Evolutionary conservation across 495 filamentous ascomycete genomes (phyloP).

Genomic region (Penicillium diatomitis): DNA sequence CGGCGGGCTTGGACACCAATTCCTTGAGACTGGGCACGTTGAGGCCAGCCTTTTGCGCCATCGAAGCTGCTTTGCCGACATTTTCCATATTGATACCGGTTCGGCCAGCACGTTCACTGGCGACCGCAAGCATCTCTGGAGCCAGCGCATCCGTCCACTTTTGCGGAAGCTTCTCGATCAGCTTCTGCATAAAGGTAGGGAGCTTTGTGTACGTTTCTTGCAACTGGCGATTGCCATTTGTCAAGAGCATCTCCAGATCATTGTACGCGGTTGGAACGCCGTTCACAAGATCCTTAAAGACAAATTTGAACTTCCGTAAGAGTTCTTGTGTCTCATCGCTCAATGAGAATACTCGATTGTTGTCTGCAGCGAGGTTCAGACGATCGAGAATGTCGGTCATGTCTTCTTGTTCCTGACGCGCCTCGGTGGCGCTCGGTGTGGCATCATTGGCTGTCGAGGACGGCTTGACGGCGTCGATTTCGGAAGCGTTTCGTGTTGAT

Average conservation of each 20-base stretch:
- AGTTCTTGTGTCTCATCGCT: slow-evolving; percentile 72
- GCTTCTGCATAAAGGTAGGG: slow-evolving; percentile 73
- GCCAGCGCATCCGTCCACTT: slow-evolving; percentile 66
- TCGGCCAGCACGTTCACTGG: slow-evolving; percentile 57
- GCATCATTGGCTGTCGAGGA: slow-evolving; percentile 7
- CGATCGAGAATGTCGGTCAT: slow-evolving; percentile 67
- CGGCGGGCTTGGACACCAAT: slow-evolving; percentile 76
- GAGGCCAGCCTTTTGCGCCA: slow-evolving; percentile 42
- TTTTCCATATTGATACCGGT: slow-evolving; percentile 54
- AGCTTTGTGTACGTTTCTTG: slow-evolving; percentile 67
- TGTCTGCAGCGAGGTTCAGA: slow-evolving; percentile 66
- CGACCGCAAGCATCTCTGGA: slow-evolving; percentile 71
- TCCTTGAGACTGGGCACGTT: slow-evolving; percentile 60
- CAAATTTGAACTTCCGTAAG: slow-evolving; percentile 70
- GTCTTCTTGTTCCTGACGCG: slow-evolving; percentile 60
- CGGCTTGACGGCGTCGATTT: slow-evolving; percentile 2
- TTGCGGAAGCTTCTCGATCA: slow-evolving; percentile 75
- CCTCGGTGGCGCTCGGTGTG: slow-evolving; percentile 26
- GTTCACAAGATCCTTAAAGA: slow-evolving; percentile 85
- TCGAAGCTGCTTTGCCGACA: slow-evolving; percentile 38
- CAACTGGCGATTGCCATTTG: slow-evolving; percentile 66
- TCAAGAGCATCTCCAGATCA: slow-evolving; percentile 75
- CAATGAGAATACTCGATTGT: slow-evolving; percentile 76
- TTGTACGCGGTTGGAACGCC: slow-evolving; percentile 88
- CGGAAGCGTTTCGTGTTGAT: not conserved